phyloP scores from a whole-genome alignment of 2,329 filamentous ascomycete genomes.

The Aspergillus novoparasiticus region DNA sequence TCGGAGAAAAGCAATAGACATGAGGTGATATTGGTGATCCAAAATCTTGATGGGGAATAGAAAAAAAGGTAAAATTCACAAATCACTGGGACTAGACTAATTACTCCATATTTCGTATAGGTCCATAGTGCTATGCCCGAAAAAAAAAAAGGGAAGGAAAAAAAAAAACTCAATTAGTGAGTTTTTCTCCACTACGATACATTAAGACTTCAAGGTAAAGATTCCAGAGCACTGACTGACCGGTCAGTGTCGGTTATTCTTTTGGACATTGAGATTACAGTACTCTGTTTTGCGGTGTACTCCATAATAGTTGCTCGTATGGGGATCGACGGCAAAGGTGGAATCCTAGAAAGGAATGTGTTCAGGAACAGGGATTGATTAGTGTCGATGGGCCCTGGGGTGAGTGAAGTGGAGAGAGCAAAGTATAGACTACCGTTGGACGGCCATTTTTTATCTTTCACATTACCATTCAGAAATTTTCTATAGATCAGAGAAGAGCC shows the following conservation, averaged over 20 bases:
- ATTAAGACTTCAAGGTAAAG: neutral
- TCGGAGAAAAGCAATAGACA: neutral
- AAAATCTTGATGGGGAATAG: neutral
- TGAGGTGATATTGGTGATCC: neutral
- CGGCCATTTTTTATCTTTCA: constrained; percentile 1
- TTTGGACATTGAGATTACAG: neutral
- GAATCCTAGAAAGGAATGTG: neutral
- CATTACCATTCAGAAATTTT: neutral
- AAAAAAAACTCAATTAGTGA: neutral
- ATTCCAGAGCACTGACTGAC: neutral
- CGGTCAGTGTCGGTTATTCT: neutral
- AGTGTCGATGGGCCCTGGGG: neutral
- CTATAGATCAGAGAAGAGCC: neutral
- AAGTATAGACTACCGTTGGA: constrained; percentile 1
- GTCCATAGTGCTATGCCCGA: neutral
- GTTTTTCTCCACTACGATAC: neutral
- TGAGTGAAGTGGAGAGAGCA: neutral
- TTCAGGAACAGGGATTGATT: constrained; percentile 9
- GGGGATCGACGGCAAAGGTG: neutral
- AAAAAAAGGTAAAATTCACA: neutral
- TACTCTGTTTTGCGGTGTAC: neutral
- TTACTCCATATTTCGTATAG: neutral
- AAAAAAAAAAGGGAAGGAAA: neutral
- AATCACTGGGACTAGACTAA: neutral
- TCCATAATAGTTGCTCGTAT: neutral